Percentiles rank a stretch among this genome's conserved stretches.
Evolutionary conservation across 1,139 yeast genomes (phyloP).

Genomic region (Pichia sp.): DNA sequence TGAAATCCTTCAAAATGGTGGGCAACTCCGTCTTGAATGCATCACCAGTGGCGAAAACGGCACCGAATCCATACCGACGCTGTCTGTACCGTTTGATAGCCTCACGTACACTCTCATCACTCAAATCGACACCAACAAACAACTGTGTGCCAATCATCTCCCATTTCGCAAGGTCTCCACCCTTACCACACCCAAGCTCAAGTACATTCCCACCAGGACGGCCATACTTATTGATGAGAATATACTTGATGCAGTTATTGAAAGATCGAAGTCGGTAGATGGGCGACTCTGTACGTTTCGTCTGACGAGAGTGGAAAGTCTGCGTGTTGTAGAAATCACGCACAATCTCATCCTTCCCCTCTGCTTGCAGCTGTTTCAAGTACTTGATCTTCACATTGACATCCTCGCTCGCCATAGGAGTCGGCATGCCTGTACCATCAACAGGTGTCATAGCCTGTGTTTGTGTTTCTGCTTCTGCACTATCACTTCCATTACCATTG

Average conservation of each 20-base stretch:
- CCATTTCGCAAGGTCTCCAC: conserved; percentile 94
- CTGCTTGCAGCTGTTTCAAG: conserved; percentile 20
- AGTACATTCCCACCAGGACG: conserved; percentile 49
- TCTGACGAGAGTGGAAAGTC: conserved; percentile 59
- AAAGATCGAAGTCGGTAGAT: conserved; percentile 81
- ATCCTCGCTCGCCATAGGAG: conserved; percentile 15
- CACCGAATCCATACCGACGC: conserved; percentile 57
- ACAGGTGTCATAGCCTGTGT: too few species aligned
- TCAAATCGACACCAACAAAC: conserved; percentile 85
- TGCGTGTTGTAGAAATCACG: conserved; percentile 81
- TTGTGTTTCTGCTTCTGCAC: background rate
- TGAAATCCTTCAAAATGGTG: conserved; percentile 50
- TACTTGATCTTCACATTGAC: conserved; percentile 15
- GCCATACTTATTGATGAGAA: conserved; percentile 67
- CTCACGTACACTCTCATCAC: conserved; percentile 80
- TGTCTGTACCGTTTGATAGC: conserved; percentile 67
- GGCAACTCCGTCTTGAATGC: conserved; percentile 70
- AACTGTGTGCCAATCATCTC: conserved; percentile 66
- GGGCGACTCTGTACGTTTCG: conserved; percentile 69
- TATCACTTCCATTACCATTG: background rate
- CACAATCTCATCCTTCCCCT: conserved; percentile 49
- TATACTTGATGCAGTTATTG: conserved; percentile 87
- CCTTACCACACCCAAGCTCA: conserved; percentile 96
- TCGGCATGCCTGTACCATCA: background rate
- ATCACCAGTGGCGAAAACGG: conserved; percentile 85